Conservation (phyloP, 345 rosid species). For the Camelina neglecta region DNA sequence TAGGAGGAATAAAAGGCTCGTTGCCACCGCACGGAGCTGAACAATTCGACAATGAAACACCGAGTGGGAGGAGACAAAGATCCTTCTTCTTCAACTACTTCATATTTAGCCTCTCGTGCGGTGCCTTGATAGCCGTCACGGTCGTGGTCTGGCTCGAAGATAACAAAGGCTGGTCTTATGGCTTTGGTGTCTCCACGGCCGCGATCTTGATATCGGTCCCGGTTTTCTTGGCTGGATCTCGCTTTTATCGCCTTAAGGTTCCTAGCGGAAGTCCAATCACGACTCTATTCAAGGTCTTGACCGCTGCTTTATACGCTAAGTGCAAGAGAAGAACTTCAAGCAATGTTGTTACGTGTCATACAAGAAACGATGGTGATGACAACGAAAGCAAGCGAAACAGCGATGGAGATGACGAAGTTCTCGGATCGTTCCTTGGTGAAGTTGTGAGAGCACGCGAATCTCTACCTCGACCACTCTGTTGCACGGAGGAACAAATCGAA, state of each 20-base stretch:
- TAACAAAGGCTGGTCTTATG: conserved; percentile 94
- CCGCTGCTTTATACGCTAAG: conserved; percentile 54
- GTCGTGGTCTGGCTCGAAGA: conserved; percentile 95
- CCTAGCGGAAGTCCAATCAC: conserved; percentile 85
- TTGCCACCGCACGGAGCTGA: conserved; percentile 95
- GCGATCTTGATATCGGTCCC: conserved; percentile 75
- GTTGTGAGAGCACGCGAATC: conserved; percentile 44
- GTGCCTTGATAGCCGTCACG: conserved; percentile 89
- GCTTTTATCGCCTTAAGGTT: conserved; percentile 64
- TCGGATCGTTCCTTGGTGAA: conserved; percentile 54
- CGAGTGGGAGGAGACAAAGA: conserved; percentile 78
- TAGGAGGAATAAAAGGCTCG: conserved; percentile 95
- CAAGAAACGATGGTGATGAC: conserved; percentile 42
- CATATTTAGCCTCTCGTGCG: conserved; percentile 78
- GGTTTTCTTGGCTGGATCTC: conserved; percentile 74
- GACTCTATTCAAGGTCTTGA: conserved; percentile 70
- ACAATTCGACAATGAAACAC: conserved; percentile 79
- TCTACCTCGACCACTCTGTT: conserved; percentile 46
- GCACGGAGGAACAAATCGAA: conserved; percentile 66
- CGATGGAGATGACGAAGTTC: conserved; percentile 30
- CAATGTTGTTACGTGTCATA: conserved; percentile 50
- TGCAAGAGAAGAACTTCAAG: conserved; percentile 46
- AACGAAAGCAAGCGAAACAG: conserved; percentile 15
- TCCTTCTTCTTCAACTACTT: conserved; percentile 87
- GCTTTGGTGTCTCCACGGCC: conserved; percentile 74